Evolutionary conservation across 352 stramenopile species (phyloP).

Genomic region (Phytopythium oedochilum): DNA sequence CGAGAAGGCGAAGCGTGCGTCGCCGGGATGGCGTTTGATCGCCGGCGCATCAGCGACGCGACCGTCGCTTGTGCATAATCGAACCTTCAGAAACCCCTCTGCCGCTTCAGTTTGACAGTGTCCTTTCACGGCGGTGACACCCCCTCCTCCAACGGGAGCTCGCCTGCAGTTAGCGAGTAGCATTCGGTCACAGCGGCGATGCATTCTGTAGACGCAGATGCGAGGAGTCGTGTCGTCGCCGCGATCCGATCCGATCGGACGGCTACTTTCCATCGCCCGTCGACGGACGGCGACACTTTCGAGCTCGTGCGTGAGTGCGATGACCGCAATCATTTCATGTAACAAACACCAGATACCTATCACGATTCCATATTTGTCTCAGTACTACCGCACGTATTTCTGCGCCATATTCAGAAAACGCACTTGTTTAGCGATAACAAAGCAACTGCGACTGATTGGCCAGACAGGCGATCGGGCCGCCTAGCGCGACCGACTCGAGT

Average conservation of each 20-base stretch:
- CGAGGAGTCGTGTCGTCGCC: neutral
- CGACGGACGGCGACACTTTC: too few species aligned
- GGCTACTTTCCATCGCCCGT: too few species aligned
- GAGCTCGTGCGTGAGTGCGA: too few species aligned
- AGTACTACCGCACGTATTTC: neutral
- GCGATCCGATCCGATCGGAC: too few species aligned
- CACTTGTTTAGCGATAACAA: neutral
- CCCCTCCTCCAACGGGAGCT: too few species aligned
- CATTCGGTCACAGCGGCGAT: too few species aligned
- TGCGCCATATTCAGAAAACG: too few species aligned
- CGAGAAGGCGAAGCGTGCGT: neutral
- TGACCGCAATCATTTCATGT: too few species aligned
- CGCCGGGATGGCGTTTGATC: neutral
- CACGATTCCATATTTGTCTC: neutral
- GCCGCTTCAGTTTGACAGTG: neutral
- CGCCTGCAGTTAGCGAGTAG: too few species aligned
- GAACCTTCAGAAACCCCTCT: neutral
- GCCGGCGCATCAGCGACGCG: too few species aligned
- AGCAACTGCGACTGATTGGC: neutral
- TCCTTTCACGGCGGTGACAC: neutral
- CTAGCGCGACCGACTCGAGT: neutral
- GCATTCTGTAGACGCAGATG: neutral
- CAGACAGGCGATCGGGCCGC: neutral
- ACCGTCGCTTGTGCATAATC: neutral
- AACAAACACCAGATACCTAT: too few species aligned